phyloP scores from a whole-genome alignment of 495 filamentous ascomycete genomes.

The Chaetomidium leptoderma region DNA sequence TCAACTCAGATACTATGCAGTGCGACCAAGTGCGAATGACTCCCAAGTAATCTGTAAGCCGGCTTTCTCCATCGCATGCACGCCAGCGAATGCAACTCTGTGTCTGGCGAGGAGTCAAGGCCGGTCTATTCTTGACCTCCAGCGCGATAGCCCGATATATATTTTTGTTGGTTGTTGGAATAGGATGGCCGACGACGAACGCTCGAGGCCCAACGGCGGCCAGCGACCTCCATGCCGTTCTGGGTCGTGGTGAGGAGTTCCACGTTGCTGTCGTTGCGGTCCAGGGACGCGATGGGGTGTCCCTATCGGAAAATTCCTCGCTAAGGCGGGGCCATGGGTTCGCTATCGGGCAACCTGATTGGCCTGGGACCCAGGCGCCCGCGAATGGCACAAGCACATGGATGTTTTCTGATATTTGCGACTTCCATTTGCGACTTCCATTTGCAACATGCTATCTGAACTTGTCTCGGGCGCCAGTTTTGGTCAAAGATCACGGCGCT shows the following conservation, averaged over 20 bases:
- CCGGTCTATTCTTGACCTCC: too few species aligned
- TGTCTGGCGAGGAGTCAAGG: background rate
- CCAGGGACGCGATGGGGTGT: background rate
- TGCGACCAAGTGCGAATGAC: background rate
- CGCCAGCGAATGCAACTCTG: background rate
- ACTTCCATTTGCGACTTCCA: background rate
- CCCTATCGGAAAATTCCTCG: conserved; percentile 8
- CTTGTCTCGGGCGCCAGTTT: too few species aligned
- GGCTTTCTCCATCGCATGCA: background rate
- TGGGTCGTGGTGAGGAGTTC: too few species aligned
- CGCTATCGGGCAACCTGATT: background rate
- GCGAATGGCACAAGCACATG: background rate
- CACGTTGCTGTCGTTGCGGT: too few species aligned
- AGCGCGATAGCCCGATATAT: too few species aligned
- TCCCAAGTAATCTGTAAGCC: background rate
- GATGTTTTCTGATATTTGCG: background rate
- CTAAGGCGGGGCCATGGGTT: too few species aligned
- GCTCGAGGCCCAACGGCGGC: too few species aligned
- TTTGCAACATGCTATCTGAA: too few species aligned
- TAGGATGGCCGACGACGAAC: too few species aligned
- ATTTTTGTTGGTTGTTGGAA: too few species aligned
- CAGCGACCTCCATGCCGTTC: too few species aligned
- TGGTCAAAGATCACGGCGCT: too few species aligned
- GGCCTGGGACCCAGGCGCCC: background rate
- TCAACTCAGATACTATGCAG: conserved; percentile 8